Conservation (phyloP, 768 basidiomycete species). For the Xerocomus potaroensis region DNA sequence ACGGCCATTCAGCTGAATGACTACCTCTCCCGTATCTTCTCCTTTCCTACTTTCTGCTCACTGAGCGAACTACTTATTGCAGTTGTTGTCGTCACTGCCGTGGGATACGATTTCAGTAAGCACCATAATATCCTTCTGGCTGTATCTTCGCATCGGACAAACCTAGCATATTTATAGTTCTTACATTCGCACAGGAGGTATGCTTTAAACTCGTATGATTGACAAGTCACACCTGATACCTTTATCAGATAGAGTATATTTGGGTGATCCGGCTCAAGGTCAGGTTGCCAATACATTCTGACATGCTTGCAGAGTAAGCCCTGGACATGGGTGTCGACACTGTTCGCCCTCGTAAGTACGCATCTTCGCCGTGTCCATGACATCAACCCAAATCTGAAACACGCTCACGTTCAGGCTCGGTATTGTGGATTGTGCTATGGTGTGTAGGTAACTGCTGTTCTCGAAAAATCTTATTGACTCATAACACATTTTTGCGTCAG, state of each 20-base stretch:
- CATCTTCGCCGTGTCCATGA: too few relatives aligned
- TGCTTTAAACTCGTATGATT: not conserved
- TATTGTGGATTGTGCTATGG: not conserved
- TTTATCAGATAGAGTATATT: slow-evolving; percentile 9
- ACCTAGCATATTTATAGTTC: not conserved
- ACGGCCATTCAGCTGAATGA: too few relatives aligned
- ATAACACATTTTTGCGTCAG: too few relatives aligned
- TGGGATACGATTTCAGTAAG: too few relatives aligned
- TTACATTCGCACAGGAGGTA: slow-evolving; percentile 11
- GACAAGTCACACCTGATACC: not conserved
- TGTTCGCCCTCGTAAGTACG: slow-evolving; percentile 7
- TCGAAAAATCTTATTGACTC: too few relatives aligned
- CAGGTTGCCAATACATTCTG: not conserved
- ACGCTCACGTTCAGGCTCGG: not conserved
- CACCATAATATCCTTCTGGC: too few relatives aligned
- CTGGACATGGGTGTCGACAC: slow-evolving; percentile 7
- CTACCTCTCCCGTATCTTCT: too few relatives aligned
- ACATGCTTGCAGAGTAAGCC: slow-evolving; percentile 1
- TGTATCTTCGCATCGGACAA: too few relatives aligned
- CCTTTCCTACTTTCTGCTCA: too few relatives aligned
- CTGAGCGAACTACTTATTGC: too few relatives aligned
- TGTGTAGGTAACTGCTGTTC: not conserved
- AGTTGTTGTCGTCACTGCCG: too few relatives aligned
- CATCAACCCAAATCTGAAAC: too few relatives aligned
- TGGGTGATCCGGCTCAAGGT: slow-evolving; percentile 1